Base-by-base conservation (phyloP, 108 stramenopile genomes). In the Skeletonema potamos region DNA sequence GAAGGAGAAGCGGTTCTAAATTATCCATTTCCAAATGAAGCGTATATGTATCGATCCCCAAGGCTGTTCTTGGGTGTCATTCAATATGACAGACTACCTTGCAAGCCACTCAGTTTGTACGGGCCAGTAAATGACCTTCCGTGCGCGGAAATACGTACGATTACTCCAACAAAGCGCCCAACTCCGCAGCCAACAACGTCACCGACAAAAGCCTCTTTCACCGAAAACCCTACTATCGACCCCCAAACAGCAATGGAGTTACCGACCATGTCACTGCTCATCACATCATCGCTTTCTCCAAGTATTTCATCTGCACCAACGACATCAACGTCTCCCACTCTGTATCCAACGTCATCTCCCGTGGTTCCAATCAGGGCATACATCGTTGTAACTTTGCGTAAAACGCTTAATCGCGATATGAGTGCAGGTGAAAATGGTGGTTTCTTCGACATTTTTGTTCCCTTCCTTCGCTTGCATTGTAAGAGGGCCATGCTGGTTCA, bases 1-100 rank as follows among this genome's bases (percentile, higher is more conserved):
- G 64, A 64, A 64, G 64, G 64, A 26, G 64, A 39, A n/a, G 64
- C 41, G 6, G 64, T 64, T 6, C 43, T 64, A 10, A 12, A 27
- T 27, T 64, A 64, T 48, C 64, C 64, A 18, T 64, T 64, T 29
- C 22, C 64, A 12, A 30, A 8, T 44, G 27, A 64, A 4, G 27
- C 6, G 22, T 27, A 28, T 24, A 12, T 44, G 20, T 64, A 64
- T 29, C 24, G 64, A 10, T 44, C 41, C 6, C 64, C 64, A 6
- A 9, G 64, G 15, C 41, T 18, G 24, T 64, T 64, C 27, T 3
- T 64, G 18, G 64, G 64, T 2, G 28, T 4, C 9, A 20, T 64
- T 27, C 26, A 27, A 18, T 64, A 64, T 15, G 44, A 64, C 5
- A 36, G 64, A n/a, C 8, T 46, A 9, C 64, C 64, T 6, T 64